Evolutionary conservation across 2,329 filamentous ascomycete genomes (phyloP).

Genomic region (Pseudocercospora fuligena): DNA sequence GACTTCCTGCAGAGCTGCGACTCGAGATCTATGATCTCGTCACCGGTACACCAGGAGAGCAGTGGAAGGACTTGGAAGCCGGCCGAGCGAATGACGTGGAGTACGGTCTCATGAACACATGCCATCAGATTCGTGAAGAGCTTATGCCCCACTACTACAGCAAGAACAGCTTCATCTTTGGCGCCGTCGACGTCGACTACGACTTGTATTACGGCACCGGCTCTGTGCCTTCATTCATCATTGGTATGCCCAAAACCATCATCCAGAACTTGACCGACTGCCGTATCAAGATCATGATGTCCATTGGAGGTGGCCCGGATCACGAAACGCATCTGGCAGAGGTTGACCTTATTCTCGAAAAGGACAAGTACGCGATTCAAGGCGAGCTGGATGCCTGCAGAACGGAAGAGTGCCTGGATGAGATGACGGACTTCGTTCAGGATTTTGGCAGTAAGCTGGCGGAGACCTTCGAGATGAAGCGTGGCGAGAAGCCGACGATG

Average conservation of each 20-base stretch:
- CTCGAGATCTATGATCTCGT: too few species aligned
- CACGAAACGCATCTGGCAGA: background rate
- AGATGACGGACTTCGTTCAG: background rate
- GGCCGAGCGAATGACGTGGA: background rate
- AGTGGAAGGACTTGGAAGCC: background rate
- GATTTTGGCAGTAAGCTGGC: background rate
- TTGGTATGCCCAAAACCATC: background rate
- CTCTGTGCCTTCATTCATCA: background rate
- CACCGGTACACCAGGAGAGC: background rate
- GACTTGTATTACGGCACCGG: background rate
- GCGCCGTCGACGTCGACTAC: too few species aligned
- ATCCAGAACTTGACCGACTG: background rate
- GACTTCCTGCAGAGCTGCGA: too few species aligned
- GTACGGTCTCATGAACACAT: background rate
- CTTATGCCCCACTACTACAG: background rate
- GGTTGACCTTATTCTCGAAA: background rate
- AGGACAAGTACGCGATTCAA: background rate
- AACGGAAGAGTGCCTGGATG: background rate
- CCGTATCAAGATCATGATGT: background rate
- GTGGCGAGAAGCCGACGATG: background rate
- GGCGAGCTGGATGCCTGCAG: background rate
- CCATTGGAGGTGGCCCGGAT: background rate
- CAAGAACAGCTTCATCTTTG: background rate
- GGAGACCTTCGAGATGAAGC: background rate
- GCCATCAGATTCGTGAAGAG: background rate